Conservation (phyloP, 495 filamentous ascomycete species). For the Mytilinidion resinicola region DNA sequence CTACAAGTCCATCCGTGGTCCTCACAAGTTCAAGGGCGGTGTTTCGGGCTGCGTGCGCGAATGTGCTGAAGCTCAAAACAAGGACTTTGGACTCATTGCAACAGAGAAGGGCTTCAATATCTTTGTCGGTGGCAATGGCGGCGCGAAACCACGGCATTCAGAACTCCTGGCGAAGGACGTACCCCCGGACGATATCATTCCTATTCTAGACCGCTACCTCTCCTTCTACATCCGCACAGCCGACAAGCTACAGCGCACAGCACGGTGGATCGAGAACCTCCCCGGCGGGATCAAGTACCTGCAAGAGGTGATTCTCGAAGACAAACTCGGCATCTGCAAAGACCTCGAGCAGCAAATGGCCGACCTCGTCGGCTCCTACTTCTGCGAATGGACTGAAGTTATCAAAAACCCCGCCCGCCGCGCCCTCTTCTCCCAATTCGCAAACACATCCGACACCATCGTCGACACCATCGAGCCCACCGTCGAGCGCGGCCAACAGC, state of each 20-base stretch:
- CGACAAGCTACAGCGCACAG: conserved; percentile 90
- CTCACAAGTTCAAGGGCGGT: conserved; percentile 92
- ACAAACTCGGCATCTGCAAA: conserved; percentile 81
- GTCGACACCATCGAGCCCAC: conserved; percentile 67
- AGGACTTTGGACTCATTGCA: conserved; percentile 93
- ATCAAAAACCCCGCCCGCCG: conserved; percentile 62
- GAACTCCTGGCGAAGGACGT: conserved; percentile 92
- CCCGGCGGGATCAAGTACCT: conserved; percentile 86
- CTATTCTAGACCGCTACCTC: conserved; percentile 84
- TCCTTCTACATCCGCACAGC: conserved; percentile 97
- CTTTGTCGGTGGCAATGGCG: conserved; percentile 89
- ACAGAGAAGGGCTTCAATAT: conserved; percentile 96
- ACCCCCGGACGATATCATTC: conserved; percentile 74
- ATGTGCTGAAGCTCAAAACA: conserved; percentile 93
- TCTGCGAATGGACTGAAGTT: conserved; percentile 93
- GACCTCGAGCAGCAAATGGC: conserved; percentile 89
- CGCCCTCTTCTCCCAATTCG: conserved; percentile 78
- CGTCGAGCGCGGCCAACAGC: conserved; percentile 64
- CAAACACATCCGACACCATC: conserved; percentile 70
- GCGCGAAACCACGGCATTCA: conserved; percentile 76
- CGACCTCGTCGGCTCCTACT: conserved; percentile 78
- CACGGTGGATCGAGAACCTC: conserved; percentile 83
- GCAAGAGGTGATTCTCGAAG: conserved; percentile 74
- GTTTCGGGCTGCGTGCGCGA: conserved; percentile 90
- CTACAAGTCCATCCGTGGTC: conserved; percentile 85